Evolutionary conservation across 2,329 filamentous ascomycete genomes (phyloP).

Genomic region (Coniochaeta sp.): DNA sequence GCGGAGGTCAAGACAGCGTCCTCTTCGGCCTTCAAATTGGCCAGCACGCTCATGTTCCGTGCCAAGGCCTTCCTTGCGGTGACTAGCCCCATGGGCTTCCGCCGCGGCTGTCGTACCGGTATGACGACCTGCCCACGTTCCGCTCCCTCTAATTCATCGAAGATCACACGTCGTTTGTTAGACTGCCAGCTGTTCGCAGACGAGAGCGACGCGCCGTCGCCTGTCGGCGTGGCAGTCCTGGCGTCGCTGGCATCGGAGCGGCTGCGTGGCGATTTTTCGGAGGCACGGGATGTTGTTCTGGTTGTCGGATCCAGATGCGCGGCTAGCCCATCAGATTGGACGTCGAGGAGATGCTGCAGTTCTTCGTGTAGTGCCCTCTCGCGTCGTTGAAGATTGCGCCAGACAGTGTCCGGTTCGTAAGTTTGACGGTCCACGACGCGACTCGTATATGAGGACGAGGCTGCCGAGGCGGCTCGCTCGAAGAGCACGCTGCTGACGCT

Average conservation of each 20-base stretch:
- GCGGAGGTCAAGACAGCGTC: constrained; percentile 51
- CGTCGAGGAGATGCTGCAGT: constrained; percentile 39
- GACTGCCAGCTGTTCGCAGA: constrained; percentile 22
- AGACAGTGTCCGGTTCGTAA: constrained; percentile 33
- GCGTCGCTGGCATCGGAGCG: constrained; percentile 28
- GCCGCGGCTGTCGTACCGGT: constrained; percentile 52
- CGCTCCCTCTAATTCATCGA: constrained; percentile 25
- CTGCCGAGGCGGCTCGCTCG: constrained; percentile 16
- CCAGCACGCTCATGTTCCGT: constrained; percentile 55
- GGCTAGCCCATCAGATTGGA: constrained; percentile 37
- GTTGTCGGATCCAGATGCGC: constrained; percentile 24
- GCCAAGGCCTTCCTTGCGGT: constrained; percentile 59
- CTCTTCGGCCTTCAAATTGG: constrained; percentile 61
- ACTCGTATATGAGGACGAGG: constrained; percentile 3
- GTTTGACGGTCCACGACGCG: constrained; percentile 12
- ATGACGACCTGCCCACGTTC: constrained; percentile 31
- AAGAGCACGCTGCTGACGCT: constrained; percentile 30
- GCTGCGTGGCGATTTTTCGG: constrained; percentile 1
- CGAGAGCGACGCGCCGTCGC: constrained; percentile 27
- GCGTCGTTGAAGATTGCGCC: constrained; percentile 37
- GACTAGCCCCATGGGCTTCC: constrained; percentile 47
- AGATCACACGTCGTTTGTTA: constrained; percentile 7
- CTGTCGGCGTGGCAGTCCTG: constrained; percentile 33
- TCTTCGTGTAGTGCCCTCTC: constrained; percentile 38
- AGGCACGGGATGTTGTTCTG: constrained; percentile 8